Percentiles rank a stretch among this genome's conserved stretches.
Conservation (phyloP, 163 green algal species). For the Scenedesmus sp. region DNA sequence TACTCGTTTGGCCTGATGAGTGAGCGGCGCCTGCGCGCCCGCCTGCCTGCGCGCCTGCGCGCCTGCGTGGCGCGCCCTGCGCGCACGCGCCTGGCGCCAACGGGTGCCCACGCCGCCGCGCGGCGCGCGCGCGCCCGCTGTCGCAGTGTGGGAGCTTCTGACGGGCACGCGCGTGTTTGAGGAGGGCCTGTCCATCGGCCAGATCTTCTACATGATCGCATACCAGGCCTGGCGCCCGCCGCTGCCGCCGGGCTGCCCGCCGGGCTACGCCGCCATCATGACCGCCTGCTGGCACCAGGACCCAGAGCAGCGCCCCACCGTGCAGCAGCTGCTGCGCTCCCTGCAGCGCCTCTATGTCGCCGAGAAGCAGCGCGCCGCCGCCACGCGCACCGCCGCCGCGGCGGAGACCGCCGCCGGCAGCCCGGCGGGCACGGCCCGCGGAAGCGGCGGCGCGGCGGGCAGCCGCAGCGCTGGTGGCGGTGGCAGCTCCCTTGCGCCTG, state of each 20-base stretch:
- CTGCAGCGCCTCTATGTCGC: conserved; percentile 28
- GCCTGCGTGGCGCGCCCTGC: neutral
- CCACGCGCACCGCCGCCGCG: too few species aligned
- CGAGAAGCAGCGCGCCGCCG: conserved; percentile 1
- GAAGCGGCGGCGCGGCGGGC: neutral
- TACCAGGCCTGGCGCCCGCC: conserved; percentile 21
- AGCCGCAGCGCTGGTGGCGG: neutral
- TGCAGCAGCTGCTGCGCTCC: neutral
- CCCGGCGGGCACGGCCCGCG: neutral
- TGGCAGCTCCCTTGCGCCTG: neutral
- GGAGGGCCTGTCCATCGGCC: conserved; percentile 14
- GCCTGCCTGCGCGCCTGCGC: neutral
- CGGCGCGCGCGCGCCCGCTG: neutral
- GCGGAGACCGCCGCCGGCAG: neutral
- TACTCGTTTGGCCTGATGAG: conserved; percentile 49
- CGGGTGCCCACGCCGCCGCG: neutral
- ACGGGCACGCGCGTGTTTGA: conserved; percentile 18
- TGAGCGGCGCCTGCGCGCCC: neutral
- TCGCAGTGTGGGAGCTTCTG: conserved; percentile 33
- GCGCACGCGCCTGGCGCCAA: neutral
- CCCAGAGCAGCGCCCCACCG: conserved; percentile 27
- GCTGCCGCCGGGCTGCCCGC: conserved; percentile 1
- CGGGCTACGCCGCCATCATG: conserved; percentile 18
- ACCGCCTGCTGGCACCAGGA: conserved; percentile 20
- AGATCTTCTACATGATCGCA: conserved; percentile 43